Percentiles rank a stretch among this genome's conserved stretches.
Conservation (phyloP, 2,329 filamentous ascomycete genomes). For the Coleophoma cylindrospora region DNA sequence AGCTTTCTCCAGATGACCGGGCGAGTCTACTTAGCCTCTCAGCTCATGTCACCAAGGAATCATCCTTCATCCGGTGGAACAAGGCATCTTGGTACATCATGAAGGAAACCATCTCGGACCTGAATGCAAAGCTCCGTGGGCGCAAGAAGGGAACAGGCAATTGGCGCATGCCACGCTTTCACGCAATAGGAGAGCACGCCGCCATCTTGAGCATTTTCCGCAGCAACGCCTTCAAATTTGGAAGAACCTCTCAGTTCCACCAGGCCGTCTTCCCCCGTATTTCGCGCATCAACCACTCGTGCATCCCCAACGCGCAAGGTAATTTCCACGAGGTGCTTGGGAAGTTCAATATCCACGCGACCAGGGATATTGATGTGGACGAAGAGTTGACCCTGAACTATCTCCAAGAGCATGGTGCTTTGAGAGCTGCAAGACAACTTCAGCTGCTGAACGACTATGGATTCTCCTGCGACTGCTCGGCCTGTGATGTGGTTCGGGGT, state of each 20-base stretch:
- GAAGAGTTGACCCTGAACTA: constrained; percentile 19
- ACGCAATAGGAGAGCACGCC: constrained; percentile 10
- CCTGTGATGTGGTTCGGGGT: constrained; percentile 9
- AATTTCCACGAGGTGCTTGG: constrained; percentile 13
- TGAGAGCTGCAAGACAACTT: constrained; percentile 5
- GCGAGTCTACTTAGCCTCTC: constrained; percentile 8
- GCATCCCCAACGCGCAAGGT: constrained; percentile 20
- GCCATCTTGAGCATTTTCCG: constrained; percentile 16
- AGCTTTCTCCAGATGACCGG: constrained; percentile 8
- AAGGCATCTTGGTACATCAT: constrained; percentile 8
- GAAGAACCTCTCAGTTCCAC: not conserved
- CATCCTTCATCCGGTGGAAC: constrained; percentile 5
- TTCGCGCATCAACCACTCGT: constrained; percentile 20
- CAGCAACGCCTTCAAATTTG: constrained; percentile 19
- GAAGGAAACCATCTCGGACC: not conserved
- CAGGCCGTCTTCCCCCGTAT: constrained; percentile 16
- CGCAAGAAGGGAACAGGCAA: not conserved
- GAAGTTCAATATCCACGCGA: constrained; percentile 18
- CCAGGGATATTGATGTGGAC: constrained; percentile 13
- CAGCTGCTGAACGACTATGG: constrained; percentile 14
- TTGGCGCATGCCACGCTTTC: not conserved
- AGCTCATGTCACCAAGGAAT: constrained; percentile 5
- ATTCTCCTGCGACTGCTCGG: constrained; percentile 15
- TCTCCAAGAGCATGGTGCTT: constrained; percentile 9
- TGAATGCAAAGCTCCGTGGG: not conserved